phyloP scores from a whole-genome alignment of 75 land plant genomes.

The Pinus tabuliformis region DNA sequence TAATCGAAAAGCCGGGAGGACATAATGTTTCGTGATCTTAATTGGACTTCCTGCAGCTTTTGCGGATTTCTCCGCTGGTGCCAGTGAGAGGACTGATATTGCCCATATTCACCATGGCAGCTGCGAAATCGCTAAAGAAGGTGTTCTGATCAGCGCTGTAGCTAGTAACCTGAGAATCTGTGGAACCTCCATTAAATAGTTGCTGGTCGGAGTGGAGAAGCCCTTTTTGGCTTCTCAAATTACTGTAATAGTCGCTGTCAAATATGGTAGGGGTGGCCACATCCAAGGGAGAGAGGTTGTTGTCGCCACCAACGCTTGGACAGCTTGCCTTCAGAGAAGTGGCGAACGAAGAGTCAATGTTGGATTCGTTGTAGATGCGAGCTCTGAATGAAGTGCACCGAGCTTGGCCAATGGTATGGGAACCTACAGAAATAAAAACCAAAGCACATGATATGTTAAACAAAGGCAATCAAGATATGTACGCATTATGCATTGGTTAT shows the following conservation, averaged over 20 bases:
- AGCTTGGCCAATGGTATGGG: conserved; percentile 56
- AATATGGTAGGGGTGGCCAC: conserved; percentile 17
- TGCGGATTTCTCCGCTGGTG: conserved; percentile 9
- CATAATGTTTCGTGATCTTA: neutral
- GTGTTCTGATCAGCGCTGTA: conserved; percentile 4
- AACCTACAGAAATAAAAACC: conserved; percentile 14
- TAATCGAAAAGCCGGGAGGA: too few species aligned
- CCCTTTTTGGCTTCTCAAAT: conserved; percentile 11
- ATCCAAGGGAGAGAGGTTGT: conserved; percentile 11
- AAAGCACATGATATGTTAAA: too few species aligned
- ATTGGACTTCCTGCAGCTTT: conserved; percentile 8
- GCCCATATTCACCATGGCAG: conserved; percentile 18
- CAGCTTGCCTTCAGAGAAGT: conserved; percentile 26
- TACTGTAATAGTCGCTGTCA: conserved; percentile 29
- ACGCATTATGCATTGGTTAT: neutral
- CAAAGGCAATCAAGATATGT: neutral
- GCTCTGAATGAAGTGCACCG: conserved; percentile 26
- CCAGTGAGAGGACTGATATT: neutral
- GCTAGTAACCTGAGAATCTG: conserved; percentile 2
- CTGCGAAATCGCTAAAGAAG: conserved; percentile 1
- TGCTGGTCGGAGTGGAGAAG: conserved; percentile 22
- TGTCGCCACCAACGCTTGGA: conserved; percentile 33
- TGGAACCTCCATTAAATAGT: conserved; percentile 13
- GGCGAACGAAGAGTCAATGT: conserved; percentile 37
- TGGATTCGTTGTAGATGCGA: conserved; percentile 56